Evolutionary conservation across 768 basidiomycete genomes (phyloP).

Genomic region (Trametes elegans): DNA sequence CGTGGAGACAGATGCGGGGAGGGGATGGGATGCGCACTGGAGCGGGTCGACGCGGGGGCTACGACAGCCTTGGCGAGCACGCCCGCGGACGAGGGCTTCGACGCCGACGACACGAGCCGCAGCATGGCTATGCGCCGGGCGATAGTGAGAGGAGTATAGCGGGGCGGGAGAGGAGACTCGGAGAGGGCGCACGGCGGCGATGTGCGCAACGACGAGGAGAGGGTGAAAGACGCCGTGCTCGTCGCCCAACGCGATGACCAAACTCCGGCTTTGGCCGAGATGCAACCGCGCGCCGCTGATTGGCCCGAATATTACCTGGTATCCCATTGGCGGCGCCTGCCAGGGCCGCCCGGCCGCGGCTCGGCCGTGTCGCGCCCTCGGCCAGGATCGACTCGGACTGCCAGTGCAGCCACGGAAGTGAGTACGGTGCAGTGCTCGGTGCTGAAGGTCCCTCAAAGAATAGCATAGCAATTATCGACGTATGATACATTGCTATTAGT

Average conservation of each 20-base stretch:
- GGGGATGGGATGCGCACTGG: slow-evolving; percentile 28
- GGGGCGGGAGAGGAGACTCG: too few species aligned
- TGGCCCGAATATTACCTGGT: slow-evolving; percentile 13
- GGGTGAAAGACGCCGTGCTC: slow-evolving; percentile 20
- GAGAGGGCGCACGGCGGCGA: slow-evolving; percentile 21
- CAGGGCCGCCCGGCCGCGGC: not conserved
- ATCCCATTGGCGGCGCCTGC: slow-evolving; percentile 5
- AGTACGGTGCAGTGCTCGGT: too few species aligned
- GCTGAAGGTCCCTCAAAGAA: not conserved
- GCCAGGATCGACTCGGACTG: too few species aligned
- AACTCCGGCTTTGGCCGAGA: slow-evolving; percentile 25
- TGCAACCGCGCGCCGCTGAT: slow-evolving; percentile 15
- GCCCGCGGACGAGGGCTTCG: slow-evolving; percentile 55
- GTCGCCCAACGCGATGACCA: slow-evolving; percentile 24
- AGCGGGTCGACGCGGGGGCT: slow-evolving; percentile 35
- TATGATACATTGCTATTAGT: slow-evolving; percentile 23
- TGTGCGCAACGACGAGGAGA: slow-evolving; percentile 19
- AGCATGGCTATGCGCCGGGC: slow-evolving; percentile 46
- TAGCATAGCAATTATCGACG: slow-evolving; percentile 9
- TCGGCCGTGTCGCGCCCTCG: too few species aligned
- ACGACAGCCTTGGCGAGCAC: slow-evolving; percentile 63
- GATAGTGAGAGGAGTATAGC: slow-evolving; percentile 1
- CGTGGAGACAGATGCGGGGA: not conserved
- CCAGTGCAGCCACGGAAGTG: too few species aligned
- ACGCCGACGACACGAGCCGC: slow-evolving; percentile 64